Evolutionary conservation across 192 early-diverging fungal species (phyloP).

Genomic region (Coemansia sp.): DNA sequence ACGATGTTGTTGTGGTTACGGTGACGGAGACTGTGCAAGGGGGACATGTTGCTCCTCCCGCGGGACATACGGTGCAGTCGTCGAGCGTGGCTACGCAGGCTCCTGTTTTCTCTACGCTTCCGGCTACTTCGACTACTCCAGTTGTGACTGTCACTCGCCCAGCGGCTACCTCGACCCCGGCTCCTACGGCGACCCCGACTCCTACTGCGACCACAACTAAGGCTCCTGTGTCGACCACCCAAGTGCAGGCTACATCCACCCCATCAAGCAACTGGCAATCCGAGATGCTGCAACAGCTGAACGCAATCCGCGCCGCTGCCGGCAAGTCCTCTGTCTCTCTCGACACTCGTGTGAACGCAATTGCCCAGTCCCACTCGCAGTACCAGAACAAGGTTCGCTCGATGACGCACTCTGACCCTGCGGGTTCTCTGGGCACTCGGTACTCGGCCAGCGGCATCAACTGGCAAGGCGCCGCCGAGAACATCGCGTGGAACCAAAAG

Average conservation of each 20-base stretch:
- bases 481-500: slow-evolving; percentile 51
- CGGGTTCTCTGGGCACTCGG: slow-evolving; percentile 42
- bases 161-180: background rate
- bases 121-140: background rate
- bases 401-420: slow-evolving; percentile 53
- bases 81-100: background rate
- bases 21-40: slow-evolving; percentile 15
- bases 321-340: slow-evolving; percentile 23
- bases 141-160: background rate
- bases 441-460: slow-evolving; percentile 20
- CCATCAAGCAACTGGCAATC: slow-evolving; percentile 14
- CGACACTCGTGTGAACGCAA: slow-evolving; percentile 9
- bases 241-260: slow-evolving; percentile 1
- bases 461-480: slow-evolving; percentile 49
- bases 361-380: slow-evolving; percentile 48
- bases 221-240: background rate
- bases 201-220: background rate
- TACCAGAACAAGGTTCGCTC: slow-evolving; percentile 45
- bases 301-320: slow-evolving; percentile 29
- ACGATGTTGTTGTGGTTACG: slow-evolving; percentile 20
- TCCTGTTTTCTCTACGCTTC: background rate
- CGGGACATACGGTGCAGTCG: background rate
- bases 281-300: slow-evolving; percentile 43
- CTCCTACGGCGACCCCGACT: background rate
- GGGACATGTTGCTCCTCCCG: slow-evolving; percentile 1